Evolutionary conservation across 139 green algal species (phyloP).

Genomic region (Chlamydomonas schloesseri): DNA sequence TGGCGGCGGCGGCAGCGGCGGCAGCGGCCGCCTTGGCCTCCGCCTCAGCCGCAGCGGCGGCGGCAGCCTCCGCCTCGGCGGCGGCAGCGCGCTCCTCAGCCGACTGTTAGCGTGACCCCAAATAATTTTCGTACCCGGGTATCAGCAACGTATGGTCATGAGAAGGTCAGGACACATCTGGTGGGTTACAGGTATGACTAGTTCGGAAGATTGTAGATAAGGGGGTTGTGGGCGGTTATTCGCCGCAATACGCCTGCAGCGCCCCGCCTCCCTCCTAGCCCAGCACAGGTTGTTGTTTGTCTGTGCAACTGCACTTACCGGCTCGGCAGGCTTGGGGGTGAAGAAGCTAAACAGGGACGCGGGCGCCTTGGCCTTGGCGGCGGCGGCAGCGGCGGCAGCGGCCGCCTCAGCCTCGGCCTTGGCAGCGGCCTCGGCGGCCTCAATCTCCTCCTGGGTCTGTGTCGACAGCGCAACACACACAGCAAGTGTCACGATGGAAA

Average conservation of each 20-base stretch:
- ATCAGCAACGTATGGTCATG: too few species aligned
- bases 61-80: not conserved
- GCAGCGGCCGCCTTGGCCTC: constrained; percentile 12
- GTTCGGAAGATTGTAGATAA: too few species aligned
- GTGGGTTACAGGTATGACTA: too few species aligned
- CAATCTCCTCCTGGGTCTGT: constrained; percentile 29
- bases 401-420: constrained; percentile 2
- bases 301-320: too few species aligned
- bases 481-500: too few species aligned
- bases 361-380: constrained; percentile 13
- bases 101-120: too few species aligned
- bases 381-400: not conserved
- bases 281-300: too few species aligned
- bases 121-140: too few species aligned
- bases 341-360: not conserved
- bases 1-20: not conserved
- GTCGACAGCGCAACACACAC: not conserved
- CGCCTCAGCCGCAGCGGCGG: constrained; percentile 7
- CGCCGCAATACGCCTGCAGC: too few species aligned
- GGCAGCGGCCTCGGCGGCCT: constrained; percentile 5
- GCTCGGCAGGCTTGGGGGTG: not conserved
- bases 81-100: not conserved
- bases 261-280: too few species aligned
- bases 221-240: too few species aligned
- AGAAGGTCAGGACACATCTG: too few species aligned